Evolutionary conservation across 805 yeast species (phyloP), one percentile per base, ranked within the genome.

Genomic region (Teunomyces funiuensis): DNA sequence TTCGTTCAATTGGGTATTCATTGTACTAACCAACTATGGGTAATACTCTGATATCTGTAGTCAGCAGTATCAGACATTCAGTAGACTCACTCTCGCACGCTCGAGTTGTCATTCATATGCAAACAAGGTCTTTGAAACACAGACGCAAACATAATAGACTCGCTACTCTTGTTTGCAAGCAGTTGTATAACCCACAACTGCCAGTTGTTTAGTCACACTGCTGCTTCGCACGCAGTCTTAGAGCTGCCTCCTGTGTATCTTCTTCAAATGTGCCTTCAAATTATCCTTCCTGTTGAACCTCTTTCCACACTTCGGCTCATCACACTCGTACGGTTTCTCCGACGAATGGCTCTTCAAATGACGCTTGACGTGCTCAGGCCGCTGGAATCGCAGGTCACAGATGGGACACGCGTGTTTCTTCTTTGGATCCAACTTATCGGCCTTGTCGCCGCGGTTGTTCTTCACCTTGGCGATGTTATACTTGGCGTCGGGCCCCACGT

Each of bases 281-380:
- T 79, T 79, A 52, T 79, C 83, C 54, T 77, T 78, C 47, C 83
- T 59, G 55, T 78, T 79, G 58, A 79, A 79, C 43, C 81, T 59
- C 55, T 77, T 76, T 17, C 76, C 76, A 55, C 83, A 79, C 28
- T 69, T 63, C 3, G 65, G 65, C 49, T 72, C 73, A 38, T 76
- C 73, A 55, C 83, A 79, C 43, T 66, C 71, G 50, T 68, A 79
- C 6, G 83, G 83, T 51, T 77, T 78, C 47, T 78, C 83, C 8
- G 75, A 63, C 4, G 80, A 73, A 57, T 79, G 83, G 31, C 77
- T 69, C 54, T 79, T 71, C 74, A 79, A 68, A 52, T 79, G 81
- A 46, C 87, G 58, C 56, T 79, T 82, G 20, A 82, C 88, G 58
- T 82, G 88, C 52, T 82, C 88, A 2, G 88, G 85, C 48, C 85